Conservation (phyloP, 2,329 filamentous ascomycete genomes). For the Leptographium wingfieldii region DNA sequence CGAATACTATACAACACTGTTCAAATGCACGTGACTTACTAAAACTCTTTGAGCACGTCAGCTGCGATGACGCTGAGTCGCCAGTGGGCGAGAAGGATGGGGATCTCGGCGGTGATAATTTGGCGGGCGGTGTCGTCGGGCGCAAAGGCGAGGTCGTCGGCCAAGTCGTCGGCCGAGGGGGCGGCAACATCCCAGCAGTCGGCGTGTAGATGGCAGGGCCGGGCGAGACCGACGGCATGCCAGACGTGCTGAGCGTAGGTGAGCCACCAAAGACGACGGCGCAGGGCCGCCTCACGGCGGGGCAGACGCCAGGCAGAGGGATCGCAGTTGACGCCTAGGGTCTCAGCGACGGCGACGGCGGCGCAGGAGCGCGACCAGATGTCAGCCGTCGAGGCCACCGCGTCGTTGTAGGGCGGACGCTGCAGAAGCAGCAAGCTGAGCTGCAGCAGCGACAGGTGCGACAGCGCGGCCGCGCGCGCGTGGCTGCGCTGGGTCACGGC, state of each 20-base stretch:
- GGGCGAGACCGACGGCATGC: conserved; percentile 12
- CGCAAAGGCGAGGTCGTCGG: conserved; percentile 5
- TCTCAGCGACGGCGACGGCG: conserved; percentile 15
- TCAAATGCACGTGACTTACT: conserved; percentile 7
- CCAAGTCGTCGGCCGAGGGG: conserved; percentile 11
- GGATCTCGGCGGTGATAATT: conserved; percentile 5
- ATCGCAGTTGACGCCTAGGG: conserved; percentile 14
- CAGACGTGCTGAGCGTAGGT: conserved; percentile 14
- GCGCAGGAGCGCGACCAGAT: conserved; percentile 16
- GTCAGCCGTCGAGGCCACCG: conserved; percentile 12
- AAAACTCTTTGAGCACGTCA: conserved; percentile 15
- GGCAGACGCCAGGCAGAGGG: conserved; percentile 14
- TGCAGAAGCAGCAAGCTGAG: conserved; percentile 15
- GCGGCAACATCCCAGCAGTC: conserved; percentile 14
- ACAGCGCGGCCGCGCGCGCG: conserved; percentile 11
- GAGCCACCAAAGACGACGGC: conserved; percentile 17
- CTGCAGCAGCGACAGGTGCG: conserved; percentile 14
- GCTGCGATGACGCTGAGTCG: conserved; percentile 13
- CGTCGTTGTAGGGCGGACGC: conserved; percentile 14
- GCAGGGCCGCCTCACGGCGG: conserved; percentile 12
- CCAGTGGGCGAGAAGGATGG: conserved; percentile 13
- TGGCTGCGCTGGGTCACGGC: conserved; percentile 14
- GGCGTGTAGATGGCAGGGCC: conserved; percentile 13
- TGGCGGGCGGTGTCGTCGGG: conserved; percentile 1
- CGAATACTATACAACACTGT: background rate